Base-by-base conservation (phyloP, 2,329 filamentous ascomycete species). In the Graphium sp. region DNA sequence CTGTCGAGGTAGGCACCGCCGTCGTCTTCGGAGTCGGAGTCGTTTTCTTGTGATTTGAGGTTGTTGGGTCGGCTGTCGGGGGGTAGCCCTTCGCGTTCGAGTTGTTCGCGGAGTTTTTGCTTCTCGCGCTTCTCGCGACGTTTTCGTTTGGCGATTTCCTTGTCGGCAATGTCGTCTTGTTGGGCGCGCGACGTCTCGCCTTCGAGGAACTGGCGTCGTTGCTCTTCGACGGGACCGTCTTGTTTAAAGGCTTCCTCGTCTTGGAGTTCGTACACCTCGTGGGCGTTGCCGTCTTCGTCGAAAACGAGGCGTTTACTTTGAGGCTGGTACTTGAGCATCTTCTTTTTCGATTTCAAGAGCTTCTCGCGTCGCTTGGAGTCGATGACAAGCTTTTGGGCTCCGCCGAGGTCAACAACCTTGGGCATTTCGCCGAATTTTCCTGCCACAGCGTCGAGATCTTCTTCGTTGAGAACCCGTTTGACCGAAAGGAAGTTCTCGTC, bases 331-430 rank as follows among this genome's bases (percentile, higher is more conserved):
- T 92, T 89, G 45, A 83, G 66, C 38, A 94, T 68, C 52, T 91
- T 80, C 64, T 93, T 93, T 63, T 94, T 95, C 13, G 81, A 91
- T 44, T 78, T 78, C 38, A 95, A 68, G n/a, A 93, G 67, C 57
- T 94, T 95, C 55, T 93, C 87, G 39, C 84, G 76, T 15, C 89
- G 82, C 51, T 95, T 91, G 9, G 84, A 93, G 56, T 98, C 89
- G 36, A 98, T 73, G 13, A 93, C 58, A 24, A 93, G 62, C 2
- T 81, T 70, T 17, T 79, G 70, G 27, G 78, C 71, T 35, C 75
- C 74, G 24, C 75, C 74, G 9, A 78, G 62, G 22, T 67, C 54
- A 27, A 94, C 62, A 3, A 74, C 61, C 51, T 74, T 78, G 28
- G 56, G 54, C 25, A 49, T 45, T 15, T 53, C 50, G 4, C 50